A percentile compares a stretch with the other conserved stretches of the same genome.
phyloP scores from a whole-genome alignment of 768 basidiomycete genomes.

The Boletus tomentosulus region DNA sequence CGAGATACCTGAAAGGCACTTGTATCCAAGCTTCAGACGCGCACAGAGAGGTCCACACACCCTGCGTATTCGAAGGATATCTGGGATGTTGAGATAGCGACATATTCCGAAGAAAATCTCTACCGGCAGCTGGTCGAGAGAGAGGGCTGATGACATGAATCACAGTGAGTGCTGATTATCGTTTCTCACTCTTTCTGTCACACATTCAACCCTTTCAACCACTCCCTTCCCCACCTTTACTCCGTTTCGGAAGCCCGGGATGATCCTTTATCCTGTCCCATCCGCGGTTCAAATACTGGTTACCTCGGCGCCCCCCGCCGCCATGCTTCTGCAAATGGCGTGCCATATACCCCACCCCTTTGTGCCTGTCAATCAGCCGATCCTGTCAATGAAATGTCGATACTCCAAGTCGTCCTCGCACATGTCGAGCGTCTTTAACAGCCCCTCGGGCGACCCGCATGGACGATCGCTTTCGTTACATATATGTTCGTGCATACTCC shows the following conservation, averaged over 20 bases:
- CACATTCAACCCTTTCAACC: conserved; percentile 38
- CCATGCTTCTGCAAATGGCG: conserved; percentile 49
- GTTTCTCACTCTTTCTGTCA: conserved; percentile 34
- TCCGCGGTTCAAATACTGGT: conserved; percentile 31
- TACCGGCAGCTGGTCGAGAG: not conserved
- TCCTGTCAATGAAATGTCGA: conserved; percentile 40
- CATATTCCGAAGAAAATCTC: not conserved
- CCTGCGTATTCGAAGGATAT: not conserved
- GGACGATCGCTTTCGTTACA: conserved; percentile 40
- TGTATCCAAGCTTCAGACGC: not conserved
- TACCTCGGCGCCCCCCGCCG: conserved; percentile 35
- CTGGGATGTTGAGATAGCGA: not conserved
- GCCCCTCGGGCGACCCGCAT: conserved; percentile 34
- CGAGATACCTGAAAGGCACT: not conserved
- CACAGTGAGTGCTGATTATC: not conserved
- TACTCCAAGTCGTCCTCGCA: conserved; percentile 33
- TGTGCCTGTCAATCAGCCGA: conserved; percentile 13
- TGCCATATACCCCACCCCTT: conserved; percentile 30
- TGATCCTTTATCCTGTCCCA: conserved; percentile 46
- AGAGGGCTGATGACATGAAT: not conserved
- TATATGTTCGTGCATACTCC: conserved; percentile 47
- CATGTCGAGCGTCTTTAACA: conserved; percentile 19
- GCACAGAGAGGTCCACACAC: not conserved
- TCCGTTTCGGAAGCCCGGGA: conserved; percentile 45
- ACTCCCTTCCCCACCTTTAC: conserved; percentile 42